phyloP scores from a whole-genome alignment of 2,329 filamentous ascomycete species.

The Biscogniauxia sp. region DNA sequence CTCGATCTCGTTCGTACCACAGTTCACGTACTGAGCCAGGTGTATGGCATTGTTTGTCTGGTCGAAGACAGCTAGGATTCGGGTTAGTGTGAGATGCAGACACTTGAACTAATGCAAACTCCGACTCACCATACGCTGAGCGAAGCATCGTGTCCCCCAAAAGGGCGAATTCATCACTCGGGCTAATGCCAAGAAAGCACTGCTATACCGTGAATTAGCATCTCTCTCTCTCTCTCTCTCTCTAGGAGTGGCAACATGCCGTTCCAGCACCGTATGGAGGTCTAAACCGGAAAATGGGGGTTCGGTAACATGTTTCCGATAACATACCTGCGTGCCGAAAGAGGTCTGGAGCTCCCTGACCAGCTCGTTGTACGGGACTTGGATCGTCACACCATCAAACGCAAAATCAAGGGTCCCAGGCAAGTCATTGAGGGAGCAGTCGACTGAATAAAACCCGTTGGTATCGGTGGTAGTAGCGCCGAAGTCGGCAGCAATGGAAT shows the following conservation, averaged over 20 bases:
- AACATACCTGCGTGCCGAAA: slow-evolving; percentile 20
- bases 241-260: too few relatives aligned
- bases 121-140: slow-evolving; percentile 47
- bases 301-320: not conserved
- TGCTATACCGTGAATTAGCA: slow-evolving; percentile 1
- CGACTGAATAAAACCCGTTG: slow-evolving; percentile 46
- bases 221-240: not conserved
- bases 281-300: too few relatives aligned
- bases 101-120: too few relatives aligned
- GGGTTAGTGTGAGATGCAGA: not conserved
- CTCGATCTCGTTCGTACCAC: slow-evolving; percentile 45
- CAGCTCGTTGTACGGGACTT: slow-evolving; percentile 50
- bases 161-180: slow-evolving; percentile 47
- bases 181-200: slow-evolving; percentile 51
- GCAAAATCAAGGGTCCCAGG: slow-evolving; percentile 47
- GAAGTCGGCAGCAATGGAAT: slow-evolving; percentile 49
- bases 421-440: slow-evolving; percentile 41
- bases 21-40: slow-evolving; percentile 51
- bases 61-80: slow-evolving; percentile 47
- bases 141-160: slow-evolving; percentile 59
- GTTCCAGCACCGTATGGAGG: too few relatives aligned
- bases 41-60: slow-evolving; percentile 47
- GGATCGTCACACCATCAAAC: slow-evolving; percentile 47
- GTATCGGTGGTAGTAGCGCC: slow-evolving; percentile 38
- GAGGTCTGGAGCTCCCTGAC: slow-evolving; percentile 36